Evolutionary conservation across 2,329 filamentous ascomycete species (phyloP), one percentile per base, ranked within the genome.

Genomic region (Sarocladium oryzae): DNA sequence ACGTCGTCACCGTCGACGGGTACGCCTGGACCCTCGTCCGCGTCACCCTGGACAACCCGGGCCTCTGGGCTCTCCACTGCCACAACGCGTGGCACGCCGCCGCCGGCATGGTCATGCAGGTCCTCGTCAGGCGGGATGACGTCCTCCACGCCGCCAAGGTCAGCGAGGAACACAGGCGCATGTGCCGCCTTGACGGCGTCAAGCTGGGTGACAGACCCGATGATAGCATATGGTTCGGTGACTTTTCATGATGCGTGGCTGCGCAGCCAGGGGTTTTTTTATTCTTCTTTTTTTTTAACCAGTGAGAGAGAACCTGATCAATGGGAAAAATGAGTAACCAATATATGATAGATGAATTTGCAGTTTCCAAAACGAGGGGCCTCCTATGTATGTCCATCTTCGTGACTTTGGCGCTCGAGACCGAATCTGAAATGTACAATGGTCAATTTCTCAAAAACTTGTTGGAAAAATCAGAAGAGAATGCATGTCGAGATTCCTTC

Each of bases 101-200:
- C 56, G 74, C 78, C 1, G 79, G 79, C 1, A 71, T 82, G 68
- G 53, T 75, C 28, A 84, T 84, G 81, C 77, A 82, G 61, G 21
- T 43, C 33, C 33, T 36, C 33, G 37, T 40, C 16, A 40, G 37
- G 20, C 4, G 37, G 8, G 37, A 40, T 23, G 37, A 40, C 5
- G 37, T 40, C 23, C 7, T 23, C 20, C 7, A 16, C 7, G 6
- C 35, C n/a, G 37, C 16, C 16, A 5, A 15, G 8, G 37, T 40
- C 9, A 40, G 20, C 15, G 37, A 40, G 37, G 37, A 40, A 15
- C 37, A 40, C 7, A 40, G 37, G 15, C 7, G 20, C 5, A 20
- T 40, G 37, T 40, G 37, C 15, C 37, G 20, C 13, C 37, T 8
- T 8, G 37, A 40, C 16, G 37, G 37, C 8, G 37, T 40, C 13